phyloP scores from a whole-genome alignment of 441 rosid genomes.

The Pelargonium myrrhifolium region DNA sequence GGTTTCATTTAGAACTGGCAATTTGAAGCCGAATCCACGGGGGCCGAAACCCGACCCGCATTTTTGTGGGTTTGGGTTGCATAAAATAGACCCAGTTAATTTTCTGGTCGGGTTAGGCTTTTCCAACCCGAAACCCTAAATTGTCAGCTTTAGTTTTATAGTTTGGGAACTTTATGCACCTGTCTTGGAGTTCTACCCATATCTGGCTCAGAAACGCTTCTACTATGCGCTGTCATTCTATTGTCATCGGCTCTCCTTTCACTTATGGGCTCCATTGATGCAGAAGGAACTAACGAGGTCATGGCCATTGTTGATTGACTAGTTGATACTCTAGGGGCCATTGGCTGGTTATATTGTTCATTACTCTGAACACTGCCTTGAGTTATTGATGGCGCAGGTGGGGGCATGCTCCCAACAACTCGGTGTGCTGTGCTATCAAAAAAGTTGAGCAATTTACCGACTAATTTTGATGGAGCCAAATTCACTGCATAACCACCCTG shows the following conservation, averaged over 20 bases:
- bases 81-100: too few species aligned
- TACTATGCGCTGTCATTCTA: slow-evolving; percentile 54
- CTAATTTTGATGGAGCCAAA: slow-evolving; percentile 77
- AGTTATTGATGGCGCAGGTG: slow-evolving; percentile 52
- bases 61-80: too few species aligned
- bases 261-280: slow-evolving; percentile 70
- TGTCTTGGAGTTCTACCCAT: slow-evolving; percentile 85
- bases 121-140: too few species aligned
- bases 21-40: too few species aligned
- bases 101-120: too few species aligned
- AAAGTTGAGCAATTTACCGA: slow-evolving; percentile 76
- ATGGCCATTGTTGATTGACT: slow-evolving; percentile 86
- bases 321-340: slow-evolving; percentile 51
- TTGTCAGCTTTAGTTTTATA: background rate
- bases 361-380: slow-evolving; percentile 40
- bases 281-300: slow-evolving; percentile 75
- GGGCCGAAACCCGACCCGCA: too few species aligned
- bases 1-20: too few species aligned
- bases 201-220: slow-evolving; percentile 97
- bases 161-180: slow-evolving; percentile 33
- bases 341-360: slow-evolving; percentile 40
- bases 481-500: slow-evolving; percentile 85
- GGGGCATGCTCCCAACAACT: slow-evolving; percentile 87
- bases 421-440: slow-evolving; percentile 79
- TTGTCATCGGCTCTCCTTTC: slow-evolving; percentile 57